Evolutionary conservation across 108 stramenopile genomes (phyloP), one percentile per base, ranked within the genome.

Genomic region (Licmophora abbreviata): DNA sequence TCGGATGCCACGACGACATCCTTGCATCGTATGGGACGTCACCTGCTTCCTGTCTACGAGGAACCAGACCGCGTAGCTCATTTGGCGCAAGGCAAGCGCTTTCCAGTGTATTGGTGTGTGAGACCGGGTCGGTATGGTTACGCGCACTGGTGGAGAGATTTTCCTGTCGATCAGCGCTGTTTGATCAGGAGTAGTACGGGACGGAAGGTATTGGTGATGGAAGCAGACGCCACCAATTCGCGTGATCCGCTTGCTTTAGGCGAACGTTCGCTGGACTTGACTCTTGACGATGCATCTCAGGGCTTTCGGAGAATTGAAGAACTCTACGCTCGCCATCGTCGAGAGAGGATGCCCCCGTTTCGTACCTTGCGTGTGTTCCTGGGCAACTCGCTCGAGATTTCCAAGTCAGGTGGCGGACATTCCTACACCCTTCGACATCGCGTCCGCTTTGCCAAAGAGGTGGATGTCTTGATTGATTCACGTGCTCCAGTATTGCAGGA

Each of bases 381-480:
- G 28, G 64, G 64, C 36, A 58, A 64, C 41, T 45, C 56, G n/a
- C 22, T 46, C 31, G 55, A 58, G 18, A 28, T 51, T 29, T 25
- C 38, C n/a, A n/a, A 40, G 9, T 26, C 56, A 7, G 64, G 64
- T 30, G 56, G 56, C 24, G 64, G 64, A 11, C 55, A 51, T 41
- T 14, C 28, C 11, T 42, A 48, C 36, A 58, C 64, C 3, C 36
- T 64, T 21, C 56, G 64, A 3, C 56, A 64, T 43, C 46, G 56
- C 4, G 48, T 64, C 6, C 17, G 23, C 18, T 47, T 29, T 43
- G 28, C 46, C 56, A 51, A 56, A 21, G 56, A 58, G 47, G 40
- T 50, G 2, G 64, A 64, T 51, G 54, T 64, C 23, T 30, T 64
- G 35, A 29, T 64, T 23, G 64, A 64, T 50, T 41, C 35, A 11